phyloP scores from a whole-genome alignment of 2,329 filamentous ascomycete genomes.

The Neonectria faginata region DNA sequence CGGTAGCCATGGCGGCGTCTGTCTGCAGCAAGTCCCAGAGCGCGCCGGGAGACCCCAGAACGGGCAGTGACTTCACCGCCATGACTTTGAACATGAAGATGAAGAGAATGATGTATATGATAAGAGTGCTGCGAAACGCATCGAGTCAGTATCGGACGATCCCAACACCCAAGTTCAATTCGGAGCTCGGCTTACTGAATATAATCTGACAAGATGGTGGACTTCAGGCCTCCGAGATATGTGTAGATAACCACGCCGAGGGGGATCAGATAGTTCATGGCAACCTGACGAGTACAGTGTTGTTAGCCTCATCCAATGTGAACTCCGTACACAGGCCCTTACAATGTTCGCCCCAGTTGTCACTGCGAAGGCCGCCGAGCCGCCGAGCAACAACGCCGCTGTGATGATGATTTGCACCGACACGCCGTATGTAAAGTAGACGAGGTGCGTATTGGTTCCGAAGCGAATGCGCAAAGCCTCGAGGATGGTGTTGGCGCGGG shows the following conservation, averaged over 20 bases:
- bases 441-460: background rate
- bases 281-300: background rate
- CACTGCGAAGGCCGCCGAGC: background rate
- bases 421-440: background rate
- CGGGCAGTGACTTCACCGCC: constrained; percentile 1
- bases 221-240: background rate
- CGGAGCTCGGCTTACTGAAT: constrained; percentile 1
- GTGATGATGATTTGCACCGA: background rate
- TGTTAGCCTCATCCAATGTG: background rate
- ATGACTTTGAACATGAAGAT: constrained; percentile 4
- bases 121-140: background rate
- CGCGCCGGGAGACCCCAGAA: constrained; percentile 2
- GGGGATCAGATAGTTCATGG: background rate
- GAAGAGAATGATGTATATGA: constrained; percentile 5
- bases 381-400: background rate
- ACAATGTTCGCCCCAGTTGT: background rate
- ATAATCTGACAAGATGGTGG: constrained; percentile 56
- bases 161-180: constrained; percentile 1
- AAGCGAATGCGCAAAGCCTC: background rate
- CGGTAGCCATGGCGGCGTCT: constrained; percentile 2
- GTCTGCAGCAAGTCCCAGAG: constrained; percentile 4
- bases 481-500: background rate
- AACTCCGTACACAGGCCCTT: background rate
- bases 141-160: constrained; percentile 1
- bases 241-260: constrained; percentile 2